phyloP scores from a whole-genome alignment of 495 filamentous ascomycete genomes.

The Daldinia decipiens region DNA sequence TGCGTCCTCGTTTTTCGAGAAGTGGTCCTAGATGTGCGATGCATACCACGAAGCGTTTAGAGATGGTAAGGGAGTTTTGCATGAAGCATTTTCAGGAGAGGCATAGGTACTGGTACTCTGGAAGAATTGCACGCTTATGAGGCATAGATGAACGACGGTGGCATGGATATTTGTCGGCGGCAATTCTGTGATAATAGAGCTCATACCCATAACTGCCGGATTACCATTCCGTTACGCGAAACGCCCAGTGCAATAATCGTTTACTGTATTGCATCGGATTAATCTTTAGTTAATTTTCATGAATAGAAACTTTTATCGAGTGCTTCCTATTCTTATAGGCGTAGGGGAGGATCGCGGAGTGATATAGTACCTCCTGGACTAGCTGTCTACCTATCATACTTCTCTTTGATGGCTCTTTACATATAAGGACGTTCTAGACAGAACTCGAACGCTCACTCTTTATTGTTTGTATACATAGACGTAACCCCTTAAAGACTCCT shows the following conservation, averaged over 20 bases:
- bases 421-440: not conserved
- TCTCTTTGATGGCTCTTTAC: not conserved
- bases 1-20: not conserved
- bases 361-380: no score
- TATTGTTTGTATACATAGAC: not conserved
- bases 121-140: conserved; percentile 9
- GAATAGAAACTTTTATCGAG: not conserved
- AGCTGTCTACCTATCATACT: no score
- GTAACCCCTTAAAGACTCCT: not conserved
- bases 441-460: not conserved
- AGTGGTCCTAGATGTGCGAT: conserved; percentile 2
- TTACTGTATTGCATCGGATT: not conserved
- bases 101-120: conserved; percentile 9
- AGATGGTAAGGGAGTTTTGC: conserved; percentile 16
- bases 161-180: conserved; percentile 14
- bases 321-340: not conserved
- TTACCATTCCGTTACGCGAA: not conserved
- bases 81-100: conserved; percentile 35
- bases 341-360: no score
- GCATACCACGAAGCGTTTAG: conserved; percentile 12
- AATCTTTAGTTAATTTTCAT: not conserved
- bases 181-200: conserved; percentile 12
- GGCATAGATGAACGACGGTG: conserved; percentile 3
- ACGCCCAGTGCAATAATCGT: not conserved
- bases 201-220: conserved; percentile 8